These are phyloP conservation scores for Neurospora africana DNA, from an alignment of 495 filamentous ascomycete genomes.

Conservation along the genomic window DNA sequence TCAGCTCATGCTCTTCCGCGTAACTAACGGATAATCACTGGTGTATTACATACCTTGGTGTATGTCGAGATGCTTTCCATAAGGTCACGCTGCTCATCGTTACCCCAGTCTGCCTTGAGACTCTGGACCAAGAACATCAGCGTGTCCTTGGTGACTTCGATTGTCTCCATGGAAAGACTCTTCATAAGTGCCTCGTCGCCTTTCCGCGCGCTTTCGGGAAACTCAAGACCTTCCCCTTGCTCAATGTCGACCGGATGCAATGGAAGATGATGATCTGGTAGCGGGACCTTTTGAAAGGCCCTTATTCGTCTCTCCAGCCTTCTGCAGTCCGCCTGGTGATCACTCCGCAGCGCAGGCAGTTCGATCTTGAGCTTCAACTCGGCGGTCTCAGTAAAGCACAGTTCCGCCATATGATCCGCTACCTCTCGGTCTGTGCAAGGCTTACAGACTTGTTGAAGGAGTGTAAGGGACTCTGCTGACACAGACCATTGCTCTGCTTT, in stretches of 20 bases:
- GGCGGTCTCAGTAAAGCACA: slow-evolving; percentile 5
- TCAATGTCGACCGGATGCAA: slow-evolving; percentile 34
- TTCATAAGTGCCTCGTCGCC: slow-evolving; percentile 1
- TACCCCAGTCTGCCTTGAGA: slow-evolving; percentile 30
- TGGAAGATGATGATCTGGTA: slow-evolving; percentile 34
- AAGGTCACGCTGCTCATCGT: slow-evolving; percentile 23
- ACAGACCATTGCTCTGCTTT: slow-evolving; percentile 10
- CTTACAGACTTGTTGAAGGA: slow-evolving; percentile 16
- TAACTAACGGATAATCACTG: not conserved
- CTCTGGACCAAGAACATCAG: slow-evolving; percentile 11
- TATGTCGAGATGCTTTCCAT: slow-evolving; percentile 18
- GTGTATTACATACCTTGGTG: slow-evolving; percentile 24
- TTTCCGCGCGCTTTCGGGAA: slow-evolving; percentile 1
- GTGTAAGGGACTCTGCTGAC: slow-evolving; percentile 3
- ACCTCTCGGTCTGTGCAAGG: slow-evolving; percentile 6
- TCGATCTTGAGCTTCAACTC: slow-evolving; percentile 37
- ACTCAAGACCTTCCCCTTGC: slow-evolving; percentile 36
- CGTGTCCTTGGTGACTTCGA: slow-evolving; percentile 12
- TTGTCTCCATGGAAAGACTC: slow-evolving; percentile 4
- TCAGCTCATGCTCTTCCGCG: slow-evolving; percentile 1
- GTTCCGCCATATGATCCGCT: slow-evolving; percentile 3
- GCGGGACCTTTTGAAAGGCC: slow-evolving; percentile 17
- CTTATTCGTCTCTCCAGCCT: slow-evolving; percentile 23
- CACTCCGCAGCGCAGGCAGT: slow-evolving; percentile 37
- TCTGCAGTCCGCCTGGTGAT: slow-evolving; percentile 37